Base-by-base conservation (phyloP, 768 basidiomycete genomes). In the Guyanaporus albipodus region DNA sequence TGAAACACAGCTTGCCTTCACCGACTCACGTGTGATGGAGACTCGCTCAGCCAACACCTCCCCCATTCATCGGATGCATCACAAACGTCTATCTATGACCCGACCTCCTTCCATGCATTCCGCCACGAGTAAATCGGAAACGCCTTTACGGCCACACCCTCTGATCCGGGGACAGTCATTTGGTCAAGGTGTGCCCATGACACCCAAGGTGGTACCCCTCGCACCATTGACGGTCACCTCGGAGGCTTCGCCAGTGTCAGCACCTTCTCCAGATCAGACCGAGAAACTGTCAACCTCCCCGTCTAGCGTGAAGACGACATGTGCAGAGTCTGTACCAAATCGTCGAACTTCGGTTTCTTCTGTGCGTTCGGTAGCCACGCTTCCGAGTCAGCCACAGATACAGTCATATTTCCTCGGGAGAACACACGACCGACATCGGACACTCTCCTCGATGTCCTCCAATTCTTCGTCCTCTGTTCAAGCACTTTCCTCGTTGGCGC, bases 91-190 rank as follows among this genome's bases (percentile, higher is more conserved):
- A 29, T 67, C 72, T 19, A 56, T 67, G 50, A 76, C 80, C 6
- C 78, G 85, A 15, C 82, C 85, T 8, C 73, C 82, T 9, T 87
- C 85, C 5, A 77, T 67, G 26, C 78, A 84, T 57, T 85, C 85
- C 14, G 61, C 75, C n/a, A 60, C 67, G 31, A 68, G 67, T 37
- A 58, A 56, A 48, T 60, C 67, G 3, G 69, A 75, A 21, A 52
- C 48, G 1, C 68, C 58, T 6, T 52, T 85, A 40, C 82, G 83
- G 14, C 85, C 85, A 1, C 87, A 89, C 59, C 87, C 86, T 7
- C 73, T 89, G 42, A 87, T 89, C 53, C 82, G 87, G 45, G 85
- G 85, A 8, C 75, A 82, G 52, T 86, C 86, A 0, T 79, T 76
- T 48, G 80, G 83, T 6, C 73, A 68, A 35, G 63, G 64, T 33